Evolutionary conservation across 2,329 filamentous ascomycete genomes (phyloP), one percentile per base, ranked within the genome.

Genomic region (Colletotrichum sp.): DNA sequence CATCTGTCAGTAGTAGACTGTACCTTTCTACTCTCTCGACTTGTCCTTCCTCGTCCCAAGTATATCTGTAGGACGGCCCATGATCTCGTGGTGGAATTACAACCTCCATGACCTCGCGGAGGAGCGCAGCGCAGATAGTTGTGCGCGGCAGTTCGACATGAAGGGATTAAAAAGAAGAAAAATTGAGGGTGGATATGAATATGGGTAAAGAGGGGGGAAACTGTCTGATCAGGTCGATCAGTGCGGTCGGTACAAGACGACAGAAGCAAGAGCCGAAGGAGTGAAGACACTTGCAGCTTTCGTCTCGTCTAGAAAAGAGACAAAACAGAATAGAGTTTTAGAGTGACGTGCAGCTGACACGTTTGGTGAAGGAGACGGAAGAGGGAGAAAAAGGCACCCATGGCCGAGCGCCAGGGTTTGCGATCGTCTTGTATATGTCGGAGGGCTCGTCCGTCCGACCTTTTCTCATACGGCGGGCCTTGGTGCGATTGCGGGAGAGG

Each of bases 11-110:
- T 21, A 24, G 15, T 38, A 28, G 7, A 16, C 30, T 36, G 16
- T 30, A 78, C 77, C 71, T 78, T 48, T 78, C 77, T 26, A 75
- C 36, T 30, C 72, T 75, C 34, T 78, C 68, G 8, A 78, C 77
- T 21, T 77, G 36, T n/a, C 76, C 77, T 32, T 78, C 67, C 32
- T 78, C 73, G 58, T 77, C 76, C 76, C 74, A 78, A 61, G 75
- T 77, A 38, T 77, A 77, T 72, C 71, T 72, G 63, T 78, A 78
- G 65, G 71, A 68, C 48, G 76, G 65, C 32, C 63, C 77, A 66
- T 78, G 76, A 48, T 77, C 74, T 71, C 77, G 67, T 18, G 77
- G 71, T 48, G 77, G 77, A 55, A 78, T 78, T 58, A 78, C 73
- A 60, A 77, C 72, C 68, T 78, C 74, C 77, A 78, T 75, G 73